A percentile compares a stretch with the other conserved stretches of the same genome.
Conservation (phyloP, 1,284 basidiomycete genomes). For the Trichosporon asahii region DNA sequence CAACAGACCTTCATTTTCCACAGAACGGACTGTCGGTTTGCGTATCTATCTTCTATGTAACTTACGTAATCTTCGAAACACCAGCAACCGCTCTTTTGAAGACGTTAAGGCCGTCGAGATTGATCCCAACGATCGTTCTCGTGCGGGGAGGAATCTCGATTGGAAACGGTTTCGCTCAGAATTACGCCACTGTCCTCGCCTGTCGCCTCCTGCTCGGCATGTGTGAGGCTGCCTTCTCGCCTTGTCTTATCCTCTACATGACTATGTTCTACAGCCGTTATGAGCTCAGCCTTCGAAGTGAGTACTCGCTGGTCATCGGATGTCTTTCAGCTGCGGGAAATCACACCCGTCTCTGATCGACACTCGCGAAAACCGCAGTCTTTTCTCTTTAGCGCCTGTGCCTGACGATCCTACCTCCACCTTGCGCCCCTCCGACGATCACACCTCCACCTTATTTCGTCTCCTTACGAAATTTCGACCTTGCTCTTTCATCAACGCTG, state of each 20-base stretch:
- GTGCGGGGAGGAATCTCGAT: slow-evolving; percentile 32
- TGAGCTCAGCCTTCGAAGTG: slow-evolving; percentile 33
- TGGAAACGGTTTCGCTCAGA: slow-evolving; percentile 20
- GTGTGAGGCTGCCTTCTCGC: slow-evolving; percentile 35
- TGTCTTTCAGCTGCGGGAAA: no score
- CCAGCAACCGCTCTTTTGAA: slow-evolving; percentile 33
- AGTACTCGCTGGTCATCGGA: neutral
- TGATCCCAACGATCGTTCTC: slow-evolving; percentile 23
- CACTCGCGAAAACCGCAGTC: no score
- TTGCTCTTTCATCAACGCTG: no score
- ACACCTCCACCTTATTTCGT: no score
- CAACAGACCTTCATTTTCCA: slow-evolving; percentile 11
- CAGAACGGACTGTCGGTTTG: slow-evolving; percentile 13
- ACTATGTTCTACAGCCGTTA: slow-evolving; percentile 31
- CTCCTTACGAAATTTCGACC: no score
- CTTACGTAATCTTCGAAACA: slow-evolving; percentile 38
- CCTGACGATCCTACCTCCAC: no score
- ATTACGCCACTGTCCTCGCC: slow-evolving; percentile 29
- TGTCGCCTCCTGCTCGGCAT: slow-evolving; percentile 33
- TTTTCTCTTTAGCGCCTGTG: no score
- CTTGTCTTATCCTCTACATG: slow-evolving; percentile 30
- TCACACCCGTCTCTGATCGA: no score
- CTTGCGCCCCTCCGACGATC: no score
- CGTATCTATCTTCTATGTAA: slow-evolving; percentile 30
- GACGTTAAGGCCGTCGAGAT: slow-evolving; percentile 26